phyloP scores from a whole-genome alignment of 768 basidiomycete species.

The Trametes sanguinea region DNA sequence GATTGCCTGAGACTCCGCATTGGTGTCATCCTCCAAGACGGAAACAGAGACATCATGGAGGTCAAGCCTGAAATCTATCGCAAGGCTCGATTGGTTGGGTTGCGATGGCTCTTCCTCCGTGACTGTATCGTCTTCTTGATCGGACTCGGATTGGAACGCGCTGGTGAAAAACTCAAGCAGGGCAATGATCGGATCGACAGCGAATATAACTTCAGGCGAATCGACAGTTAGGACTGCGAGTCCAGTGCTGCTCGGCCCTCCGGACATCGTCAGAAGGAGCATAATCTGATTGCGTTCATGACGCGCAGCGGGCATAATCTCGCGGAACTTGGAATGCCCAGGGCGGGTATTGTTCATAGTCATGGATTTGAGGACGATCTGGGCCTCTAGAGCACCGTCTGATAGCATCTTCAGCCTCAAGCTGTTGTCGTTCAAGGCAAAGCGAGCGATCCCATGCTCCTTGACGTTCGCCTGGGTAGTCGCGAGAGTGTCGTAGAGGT shows the following conservation, averaged over 20 bases:
- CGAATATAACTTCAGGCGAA: conserved; percentile 89
- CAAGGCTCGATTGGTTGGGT: conserved; percentile 14
- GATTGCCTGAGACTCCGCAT: conserved; percentile 82
- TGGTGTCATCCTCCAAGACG: conserved; percentile 82
- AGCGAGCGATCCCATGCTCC: conserved; percentile 81
- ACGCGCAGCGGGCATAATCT: conserved; percentile 90
- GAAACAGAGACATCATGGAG: conserved; percentile 88
- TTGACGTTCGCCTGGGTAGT: conserved; percentile 57
- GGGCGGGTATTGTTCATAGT: conserved; percentile 88
- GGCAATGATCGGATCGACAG: conserved; percentile 87
- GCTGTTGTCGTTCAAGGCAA: conserved; percentile 78
- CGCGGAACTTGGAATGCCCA: conserved; percentile 82
- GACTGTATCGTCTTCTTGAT: conserved; percentile 20
- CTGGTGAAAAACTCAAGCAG: conserved; percentile 83
- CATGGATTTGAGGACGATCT: conserved; percentile 86
- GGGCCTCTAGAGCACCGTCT: conserved; percentile 83
- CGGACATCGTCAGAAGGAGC: conserved; percentile 82
- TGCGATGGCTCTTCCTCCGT: background rate
- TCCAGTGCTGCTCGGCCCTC: conserved; percentile 54
- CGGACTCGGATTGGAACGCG: conserved; percentile 41
- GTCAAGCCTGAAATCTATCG: conserved; percentile 77
- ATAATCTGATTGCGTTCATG: conserved; percentile 92
- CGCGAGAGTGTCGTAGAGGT: conserved; percentile 78
- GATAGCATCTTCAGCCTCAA: conserved; percentile 81
- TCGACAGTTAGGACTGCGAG: conserved; percentile 88